phyloP scores from a whole-genome alignment of 352 stramenopile genomes.

The Phytophthora quininea region DNA sequence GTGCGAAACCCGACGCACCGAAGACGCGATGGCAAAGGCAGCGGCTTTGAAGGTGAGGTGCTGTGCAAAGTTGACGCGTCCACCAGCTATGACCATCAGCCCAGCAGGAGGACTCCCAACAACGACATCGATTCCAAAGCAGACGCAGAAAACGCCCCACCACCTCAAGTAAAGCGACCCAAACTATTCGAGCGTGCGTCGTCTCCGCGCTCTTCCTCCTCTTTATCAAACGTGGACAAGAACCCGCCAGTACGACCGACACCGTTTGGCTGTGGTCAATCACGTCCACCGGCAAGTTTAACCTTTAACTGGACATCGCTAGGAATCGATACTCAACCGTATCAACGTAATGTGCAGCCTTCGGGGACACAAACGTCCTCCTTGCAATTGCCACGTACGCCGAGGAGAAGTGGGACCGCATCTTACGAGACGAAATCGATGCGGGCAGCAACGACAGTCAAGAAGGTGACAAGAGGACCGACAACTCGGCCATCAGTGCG shows the following conservation, averaged over 20 bases:
- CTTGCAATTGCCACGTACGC: slow-evolving; percentile 38
- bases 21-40: slow-evolving; percentile 56
- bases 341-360: slow-evolving; percentile 8
- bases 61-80: slow-evolving; percentile 51
- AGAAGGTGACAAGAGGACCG: slow-evolving; percentile 13
- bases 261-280: slow-evolving; percentile 32
- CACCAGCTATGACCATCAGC: slow-evolving; percentile 11
- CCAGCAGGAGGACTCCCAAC: slow-evolving; percentile 1
- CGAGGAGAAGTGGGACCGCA: slow-evolving; percentile 82
- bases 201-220: slow-evolving; percentile 20
- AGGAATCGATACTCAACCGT: slow-evolving; percentile 21
- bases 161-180: slow-evolving; percentile 25
- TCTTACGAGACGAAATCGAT: slow-evolving; percentile 50
- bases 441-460: slow-evolving; percentile 15
- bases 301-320: slow-evolving; percentile 27
- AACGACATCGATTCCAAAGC: slow-evolving; percentile 16
- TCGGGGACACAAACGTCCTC: slow-evolving; percentile 16
- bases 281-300: neutral
- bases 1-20: slow-evolving; percentile 62
- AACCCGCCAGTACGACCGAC: slow-evolving; percentile 34
- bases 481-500: slow-evolving; percentile 11
- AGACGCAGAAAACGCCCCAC: slow-evolving; percentile 27
- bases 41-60: slow-evolving; percentile 75
- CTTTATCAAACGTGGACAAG: slow-evolving; percentile 21
- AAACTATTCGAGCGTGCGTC: slow-evolving; percentile 19